Base-by-base conservation (phyloP, 306 rosid genomes). In the Cicer pinnatifidum region DNA sequence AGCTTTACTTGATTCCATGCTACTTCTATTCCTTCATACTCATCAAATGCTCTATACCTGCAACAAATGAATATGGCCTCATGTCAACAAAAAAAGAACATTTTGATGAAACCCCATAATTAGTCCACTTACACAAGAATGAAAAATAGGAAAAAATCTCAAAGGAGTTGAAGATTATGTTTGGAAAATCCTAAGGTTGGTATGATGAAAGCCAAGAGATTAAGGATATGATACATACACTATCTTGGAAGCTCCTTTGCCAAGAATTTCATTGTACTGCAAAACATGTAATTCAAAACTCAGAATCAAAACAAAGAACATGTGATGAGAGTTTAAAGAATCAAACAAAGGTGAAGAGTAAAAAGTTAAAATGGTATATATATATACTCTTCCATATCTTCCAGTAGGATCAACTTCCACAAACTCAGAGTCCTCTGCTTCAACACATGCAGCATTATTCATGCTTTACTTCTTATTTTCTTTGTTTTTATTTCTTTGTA, bases 1-100 rank as follows among this genome's bases (percentile, higher is more conserved):
- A 95, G 90, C 82, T 89, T 95, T 81, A 95, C 99, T 81, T 95
- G 97, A 72, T 95, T 95, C 99, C 99, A 95, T 51, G 99, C 99
- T 35, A 95, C 99, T 87, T 95, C 99, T 85, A 88, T 90, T 69
- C 99, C 99, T 82, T 90, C 87, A 76, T 90, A 92, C 82, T 95
- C 99, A 80, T 95, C 97, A 80, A 95, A 95, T 70, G 89, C 99
- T 82, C 87, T 88, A 62, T 86, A 95, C 10, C 99, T 95, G 84
- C 80, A 85, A 67, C 43, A 81, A 64, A 72, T 23, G 67, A 59
- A 80, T 6, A 80, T 41, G 23, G 16, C 72, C 72, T 58, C 72
- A 77, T 65, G 7, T 45, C 44, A 78, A 10, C 38, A 63, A 43
- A 43, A 67, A 1, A 58, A 20, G 15, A 41, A 76, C 43, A 46